Evolutionary conservation across 1,284 basidiomycete genomes (phyloP).

Genomic region (Cerrena zonata): DNA sequence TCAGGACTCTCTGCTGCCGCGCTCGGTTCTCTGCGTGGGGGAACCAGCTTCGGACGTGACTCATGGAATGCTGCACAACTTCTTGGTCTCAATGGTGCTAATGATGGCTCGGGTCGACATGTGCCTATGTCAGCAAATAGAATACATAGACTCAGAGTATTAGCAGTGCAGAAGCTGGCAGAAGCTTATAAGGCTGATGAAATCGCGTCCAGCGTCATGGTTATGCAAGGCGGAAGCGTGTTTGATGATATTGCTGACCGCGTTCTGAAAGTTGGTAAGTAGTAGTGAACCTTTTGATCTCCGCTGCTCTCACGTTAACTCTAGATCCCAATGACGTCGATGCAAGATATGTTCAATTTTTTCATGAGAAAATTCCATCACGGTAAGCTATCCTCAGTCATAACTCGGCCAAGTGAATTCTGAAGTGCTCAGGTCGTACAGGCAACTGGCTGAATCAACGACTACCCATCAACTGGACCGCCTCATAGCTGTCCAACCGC

Average conservation of each 20-base stretch:
- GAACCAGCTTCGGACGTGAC: constrained; percentile 29
- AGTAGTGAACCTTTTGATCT: background rate
- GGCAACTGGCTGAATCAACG: constrained; percentile 77
- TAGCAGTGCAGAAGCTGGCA: constrained; percentile 78
- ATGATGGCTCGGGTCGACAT: constrained; percentile 48
- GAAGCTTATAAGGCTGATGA: constrained; percentile 77
- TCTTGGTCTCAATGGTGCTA: constrained; percentile 52
- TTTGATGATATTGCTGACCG: constrained; percentile 80
- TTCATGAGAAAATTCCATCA: constrained; percentile 85
- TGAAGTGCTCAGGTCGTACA: constrained; percentile 22
- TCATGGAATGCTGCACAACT: constrained; percentile 57
- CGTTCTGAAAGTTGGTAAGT: constrained; percentile 68
- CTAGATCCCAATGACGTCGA: constrained; percentile 69
- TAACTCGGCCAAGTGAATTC: background rate
- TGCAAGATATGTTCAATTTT: constrained; percentile 81
- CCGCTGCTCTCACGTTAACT: background rate
- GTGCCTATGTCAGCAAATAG: constrained; percentile 77
- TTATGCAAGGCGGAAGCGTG: constrained; percentile 84
- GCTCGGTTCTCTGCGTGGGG: constrained; percentile 53
- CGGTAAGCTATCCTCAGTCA: constrained; percentile 43
- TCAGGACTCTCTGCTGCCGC: constrained; percentile 72
- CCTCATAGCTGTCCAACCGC: constrained; percentile 63
- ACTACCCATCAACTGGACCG: constrained; percentile 67
- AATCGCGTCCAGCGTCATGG: constrained; percentile 82
- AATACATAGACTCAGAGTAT: constrained; percentile 64